A percentile compares a stretch with the other conserved stretches of the same genome.
These are phyloP conservation scores for Streptanthus diversifolius DNA, from an alignment of 345 rosid species.

Conservation along the genomic window DNA sequence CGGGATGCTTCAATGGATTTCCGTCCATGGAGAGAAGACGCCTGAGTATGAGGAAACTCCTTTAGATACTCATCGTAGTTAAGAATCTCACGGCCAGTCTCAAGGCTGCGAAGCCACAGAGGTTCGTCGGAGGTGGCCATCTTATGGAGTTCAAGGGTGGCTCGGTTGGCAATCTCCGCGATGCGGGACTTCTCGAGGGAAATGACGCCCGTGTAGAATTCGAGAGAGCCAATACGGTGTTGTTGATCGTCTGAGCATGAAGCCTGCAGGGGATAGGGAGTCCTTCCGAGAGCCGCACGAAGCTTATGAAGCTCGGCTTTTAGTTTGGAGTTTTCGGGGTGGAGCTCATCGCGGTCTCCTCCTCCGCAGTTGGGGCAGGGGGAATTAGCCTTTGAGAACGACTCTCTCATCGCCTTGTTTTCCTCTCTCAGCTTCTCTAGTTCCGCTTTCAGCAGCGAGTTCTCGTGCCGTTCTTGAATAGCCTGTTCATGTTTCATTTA, in stretches of 20 bases:
- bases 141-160: slow-evolving; percentile 68
- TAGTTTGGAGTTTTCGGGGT: slow-evolving; percentile 81
- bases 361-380: slow-evolving; percentile 81
- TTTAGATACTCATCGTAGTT: slow-evolving; percentile 88
- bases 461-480: slow-evolving; percentile 95
- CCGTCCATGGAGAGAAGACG: slow-evolving; percentile 46
- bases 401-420: slow-evolving; percentile 80
- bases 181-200: slow-evolving; percentile 75
- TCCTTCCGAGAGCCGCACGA: slow-evolving; percentile 56
- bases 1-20: slow-evolving; percentile 87
- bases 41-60: slow-evolving; percentile 49
- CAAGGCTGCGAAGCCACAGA: slow-evolving; percentile 85
- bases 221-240: slow-evolving; percentile 56
- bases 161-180: slow-evolving; percentile 66
- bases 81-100: slow-evolving; percentile 90
- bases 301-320: slow-evolving; percentile 90
- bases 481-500: slow-evolving; percentile 43
- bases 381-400: slow-evolving; percentile 52
- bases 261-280: slow-evolving; percentile 33
- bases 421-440: slow-evolving; percentile 85
- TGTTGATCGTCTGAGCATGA: slow-evolving; percentile 68
- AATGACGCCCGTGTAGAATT: slow-evolving; percentile 72
- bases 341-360: slow-evolving; percentile 56
- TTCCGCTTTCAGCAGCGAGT: slow-evolving; percentile 73
- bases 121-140: slow-evolving; percentile 83